A percentile compares a stretch with the other conserved stretches of the same genome.
Evolutionary conservation across 768 basidiomycete species (phyloP).

Genomic region (Lactifluus piperatus): DNA sequence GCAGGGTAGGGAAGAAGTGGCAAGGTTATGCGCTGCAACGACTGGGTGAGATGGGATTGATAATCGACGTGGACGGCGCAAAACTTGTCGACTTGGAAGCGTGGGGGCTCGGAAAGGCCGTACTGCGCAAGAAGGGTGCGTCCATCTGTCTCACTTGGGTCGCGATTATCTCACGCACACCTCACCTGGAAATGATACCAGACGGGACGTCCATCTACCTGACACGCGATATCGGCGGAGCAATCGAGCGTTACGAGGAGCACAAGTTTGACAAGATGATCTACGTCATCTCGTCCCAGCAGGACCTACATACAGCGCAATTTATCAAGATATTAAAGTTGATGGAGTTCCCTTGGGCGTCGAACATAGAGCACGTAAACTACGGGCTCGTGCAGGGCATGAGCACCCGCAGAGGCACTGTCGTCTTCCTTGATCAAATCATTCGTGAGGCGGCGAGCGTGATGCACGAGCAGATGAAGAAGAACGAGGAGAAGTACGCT

Average conservation of each 20-base stretch:
- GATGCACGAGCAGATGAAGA: conserved; percentile 96
- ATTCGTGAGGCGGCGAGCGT: conserved; percentile 78
- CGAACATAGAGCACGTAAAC: conserved; percentile 77
- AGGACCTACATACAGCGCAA: conserved; percentile 82
- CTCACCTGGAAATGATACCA: conserved; percentile 25
- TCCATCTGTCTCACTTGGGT: neutral
- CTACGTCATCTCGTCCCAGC: conserved; percentile 83
- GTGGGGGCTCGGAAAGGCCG: conserved; percentile 87
- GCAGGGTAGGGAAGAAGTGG: conserved; percentile 62
- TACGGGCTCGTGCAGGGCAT: conserved; percentile 91
- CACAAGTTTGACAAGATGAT: conserved; percentile 92
- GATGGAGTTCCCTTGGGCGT: conserved; percentile 86
- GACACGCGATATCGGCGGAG: conserved; percentile 91
- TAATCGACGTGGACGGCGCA: conserved; percentile 71
- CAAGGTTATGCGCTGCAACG: conserved; percentile 63
- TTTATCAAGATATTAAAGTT: conserved; percentile 90
- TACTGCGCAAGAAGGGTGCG: conserved; percentile 78
- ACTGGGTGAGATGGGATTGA: conserved; percentile 63
- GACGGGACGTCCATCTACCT: conserved; percentile 93
- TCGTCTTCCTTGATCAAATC: conserved; percentile 91
- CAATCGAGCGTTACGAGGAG: conserved; percentile 85
- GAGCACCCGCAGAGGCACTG: conserved; percentile 90
- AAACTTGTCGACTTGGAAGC: conserved; percentile 81
- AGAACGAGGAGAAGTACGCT: conserved; percentile 88
- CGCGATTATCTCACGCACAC: neutral